These are phyloP conservation scores for Datura wrightii DNA, from an alignment of 257 asterid genomes.

Conservation along the genomic window DNA sequence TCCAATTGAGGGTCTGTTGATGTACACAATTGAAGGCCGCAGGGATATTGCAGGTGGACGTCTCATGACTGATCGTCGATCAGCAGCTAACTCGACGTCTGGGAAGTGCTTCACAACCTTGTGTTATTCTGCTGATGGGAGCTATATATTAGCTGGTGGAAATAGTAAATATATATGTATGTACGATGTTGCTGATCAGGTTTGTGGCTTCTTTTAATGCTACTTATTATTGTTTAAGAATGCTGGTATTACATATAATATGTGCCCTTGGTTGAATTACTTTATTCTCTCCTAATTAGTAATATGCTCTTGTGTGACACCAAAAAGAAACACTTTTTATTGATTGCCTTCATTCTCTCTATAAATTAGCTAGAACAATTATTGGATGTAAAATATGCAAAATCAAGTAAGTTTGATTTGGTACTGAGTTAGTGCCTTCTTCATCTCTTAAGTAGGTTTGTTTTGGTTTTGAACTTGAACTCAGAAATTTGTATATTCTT, in stretches of 20 bases:
- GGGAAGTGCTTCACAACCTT: slow-evolving; percentile 95
- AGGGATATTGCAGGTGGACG: slow-evolving; percentile 99
- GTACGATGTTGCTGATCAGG: slow-evolving; percentile 98
- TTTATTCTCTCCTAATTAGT: background rate
- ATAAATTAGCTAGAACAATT: background rate
- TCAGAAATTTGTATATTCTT: background rate
- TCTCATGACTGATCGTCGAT: slow-evolving; percentile 93
- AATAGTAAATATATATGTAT: slow-evolving; percentile 92
- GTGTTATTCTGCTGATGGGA: slow-evolving; percentile 97
- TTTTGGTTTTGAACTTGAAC: background rate
- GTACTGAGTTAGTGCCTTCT: background rate
- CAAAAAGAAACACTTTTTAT: background rate
- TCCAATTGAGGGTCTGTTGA: slow-evolving; percentile 75
- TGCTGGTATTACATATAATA: background rate
- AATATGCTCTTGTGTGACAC: background rate
- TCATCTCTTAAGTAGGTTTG: background rate
- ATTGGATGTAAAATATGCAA: background rate
- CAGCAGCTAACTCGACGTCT: slow-evolving; percentile 83
- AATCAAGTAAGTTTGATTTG: background rate
- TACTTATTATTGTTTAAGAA: background rate
- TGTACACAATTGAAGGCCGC: slow-evolving; percentile 95
- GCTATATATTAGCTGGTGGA: slow-evolving; percentile 97
- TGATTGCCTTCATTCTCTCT: slow-evolving; percentile 1
- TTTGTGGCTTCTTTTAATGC: slow-evolving; percentile 31
- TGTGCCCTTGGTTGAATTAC: background rate